Evolutionary conservation across 75 land plant species (phyloP), one percentile per base, ranked within the genome.

Genomic region (Selaginella tamariscina): DNA sequence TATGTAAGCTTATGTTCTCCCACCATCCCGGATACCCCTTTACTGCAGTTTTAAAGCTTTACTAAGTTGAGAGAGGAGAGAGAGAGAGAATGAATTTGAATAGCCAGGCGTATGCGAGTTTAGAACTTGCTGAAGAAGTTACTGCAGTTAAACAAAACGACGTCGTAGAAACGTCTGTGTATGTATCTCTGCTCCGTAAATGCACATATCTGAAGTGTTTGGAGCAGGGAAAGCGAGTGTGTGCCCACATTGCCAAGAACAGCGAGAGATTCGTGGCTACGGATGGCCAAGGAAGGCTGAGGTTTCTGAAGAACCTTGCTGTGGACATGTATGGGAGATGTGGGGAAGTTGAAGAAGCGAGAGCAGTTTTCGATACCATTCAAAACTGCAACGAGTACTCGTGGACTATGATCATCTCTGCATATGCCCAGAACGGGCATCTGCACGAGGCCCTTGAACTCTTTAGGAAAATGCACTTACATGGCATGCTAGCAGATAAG

Each of bases 311-410:
- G 62, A 59, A 59, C 26, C 62, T 21, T 5, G 23, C 26, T 2
- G 26, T 59, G 26, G 62, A 59, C 5, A 59, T 59, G 62, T 59
- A 59, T 59, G 24, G 62, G 9, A 59, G n/a, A 59, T 59, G 62
- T n/a, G 62, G 62, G 26, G 8, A 2, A 9, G 62, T 59, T 8
- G 62, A 59, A 23, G 62, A 59, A n/a, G 62, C 62, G n/a, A 59
- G 21, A n/a, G 24, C 8, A 59, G 62, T 23, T 8, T 59, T 59
- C 23, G 62, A 59, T 59, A n/a, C 8, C 8, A 59, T 59, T 9
- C 5, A 26, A n/a, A 5, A n/a, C 62, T 23, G 26, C 9, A 59
- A 59, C 62, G 26, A 23, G 23, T 59, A 23, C 26, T 59, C 62
- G 23, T 59, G 62, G 62, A 59, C 62, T 8, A 59, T 59, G 26